These are phyloP conservation scores for Tubosaeta sp. DNA, from an alignment of 768 basidiomycete species.

Conservation along the genomic window DNA sequence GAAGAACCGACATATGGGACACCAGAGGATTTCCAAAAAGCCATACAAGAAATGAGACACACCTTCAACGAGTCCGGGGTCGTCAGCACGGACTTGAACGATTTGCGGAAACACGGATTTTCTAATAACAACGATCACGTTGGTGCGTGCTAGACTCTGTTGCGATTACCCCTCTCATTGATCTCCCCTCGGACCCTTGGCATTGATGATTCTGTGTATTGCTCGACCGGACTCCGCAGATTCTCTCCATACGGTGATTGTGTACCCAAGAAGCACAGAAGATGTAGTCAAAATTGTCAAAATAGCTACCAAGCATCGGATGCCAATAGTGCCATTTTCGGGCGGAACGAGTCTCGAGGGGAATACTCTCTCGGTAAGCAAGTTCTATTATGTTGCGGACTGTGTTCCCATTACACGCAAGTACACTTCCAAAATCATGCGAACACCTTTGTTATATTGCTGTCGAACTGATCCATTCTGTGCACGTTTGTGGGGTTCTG, in stretches of 20 bases:
- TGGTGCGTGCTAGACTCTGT: constrained; percentile 31
- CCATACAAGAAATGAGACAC: constrained; percentile 46
- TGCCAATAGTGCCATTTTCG: constrained; percentile 76
- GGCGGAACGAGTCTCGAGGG: constrained; percentile 85
- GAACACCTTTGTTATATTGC: neutral
- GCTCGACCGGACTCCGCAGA: constrained; percentile 23
- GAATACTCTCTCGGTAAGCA: constrained; percentile 55
- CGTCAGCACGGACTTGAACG: constrained; percentile 50
- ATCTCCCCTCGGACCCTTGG: neutral
- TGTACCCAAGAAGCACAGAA: constrained; percentile 65
- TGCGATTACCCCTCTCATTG: no score
- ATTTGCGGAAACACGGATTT: constrained; percentile 51
- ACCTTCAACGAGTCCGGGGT: constrained; percentile 28
- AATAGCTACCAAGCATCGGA: constrained; percentile 65
- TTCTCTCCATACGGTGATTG: constrained; percentile 52
- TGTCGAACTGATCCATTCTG: neutral
- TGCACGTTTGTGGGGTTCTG: neutral
- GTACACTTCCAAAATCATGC: no score
- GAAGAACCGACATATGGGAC: constrained; percentile 43
- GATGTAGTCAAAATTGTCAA: constrained; percentile 80
- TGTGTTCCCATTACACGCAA: neutral
- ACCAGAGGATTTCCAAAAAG: constrained; percentile 46
- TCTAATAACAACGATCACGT: constrained; percentile 49
- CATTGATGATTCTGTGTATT: neutral
- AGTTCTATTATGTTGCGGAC: neutral